phyloP scores from a whole-genome alignment of 805 yeast species.

The Metschnikowia proteae region DNA sequence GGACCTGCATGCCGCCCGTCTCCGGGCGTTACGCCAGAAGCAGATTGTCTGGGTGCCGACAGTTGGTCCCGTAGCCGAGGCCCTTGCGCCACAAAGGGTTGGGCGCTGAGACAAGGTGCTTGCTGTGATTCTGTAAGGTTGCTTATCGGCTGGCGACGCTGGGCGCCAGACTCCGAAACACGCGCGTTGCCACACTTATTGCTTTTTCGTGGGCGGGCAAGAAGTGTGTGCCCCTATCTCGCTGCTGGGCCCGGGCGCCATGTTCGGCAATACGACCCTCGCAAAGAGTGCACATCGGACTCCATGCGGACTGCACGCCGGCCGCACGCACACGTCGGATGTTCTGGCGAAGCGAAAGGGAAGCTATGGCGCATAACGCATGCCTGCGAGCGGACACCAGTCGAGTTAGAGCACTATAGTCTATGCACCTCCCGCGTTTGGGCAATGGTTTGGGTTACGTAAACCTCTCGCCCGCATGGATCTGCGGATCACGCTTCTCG shows the following conservation, averaged over 20 bases:
- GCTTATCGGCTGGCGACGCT: too few relatives aligned
- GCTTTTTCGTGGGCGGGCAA: background rate
- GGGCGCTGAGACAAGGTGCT: too few relatives aligned
- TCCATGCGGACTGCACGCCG: background rate
- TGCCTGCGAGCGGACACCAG: background rate
- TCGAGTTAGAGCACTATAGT: background rate
- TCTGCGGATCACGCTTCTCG: background rate
- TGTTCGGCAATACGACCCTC: background rate
- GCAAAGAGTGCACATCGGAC: background rate
- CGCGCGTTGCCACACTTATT: background rate
- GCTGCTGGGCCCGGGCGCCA: background rate
- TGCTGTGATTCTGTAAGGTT: too few relatives aligned
- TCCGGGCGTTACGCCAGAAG: background rate
- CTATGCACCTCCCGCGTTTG: background rate
- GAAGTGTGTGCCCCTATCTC: too few relatives aligned
- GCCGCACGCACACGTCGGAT: background rate
- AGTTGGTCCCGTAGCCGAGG: too few relatives aligned
- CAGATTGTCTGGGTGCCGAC: background rate
- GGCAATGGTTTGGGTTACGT: background rate
- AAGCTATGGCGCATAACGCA: background rate
- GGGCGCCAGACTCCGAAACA: too few relatives aligned
- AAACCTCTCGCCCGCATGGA: background rate
- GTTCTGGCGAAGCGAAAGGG: background rate
- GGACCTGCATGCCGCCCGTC: background rate
- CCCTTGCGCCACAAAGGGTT: too few relatives aligned